These are phyloP conservation scores for Paramyrothecium roridum DNA, from an alignment of 2,329 filamentous ascomycete species.

Conservation along the genomic window DNA sequence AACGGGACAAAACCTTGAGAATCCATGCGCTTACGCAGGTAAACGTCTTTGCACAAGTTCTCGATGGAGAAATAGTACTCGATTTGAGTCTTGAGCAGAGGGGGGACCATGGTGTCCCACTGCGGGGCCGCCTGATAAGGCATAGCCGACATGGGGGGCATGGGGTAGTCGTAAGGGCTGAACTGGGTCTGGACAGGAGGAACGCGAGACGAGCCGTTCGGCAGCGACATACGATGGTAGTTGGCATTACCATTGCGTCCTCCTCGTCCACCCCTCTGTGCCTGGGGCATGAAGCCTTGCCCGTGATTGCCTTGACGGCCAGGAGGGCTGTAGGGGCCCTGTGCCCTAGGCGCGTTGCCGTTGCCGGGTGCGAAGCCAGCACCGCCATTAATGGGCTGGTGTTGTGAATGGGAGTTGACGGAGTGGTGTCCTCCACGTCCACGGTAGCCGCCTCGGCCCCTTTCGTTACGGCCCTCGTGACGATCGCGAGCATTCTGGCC, in stretches of 20 bases:
- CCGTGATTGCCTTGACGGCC: constrained; percentile 35
- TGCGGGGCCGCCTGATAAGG: constrained; percentile 37
- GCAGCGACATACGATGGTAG: constrained; percentile 37
- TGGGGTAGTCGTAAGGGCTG: constrained; percentile 34
- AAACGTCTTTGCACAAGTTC: constrained; percentile 92
- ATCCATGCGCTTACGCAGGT: constrained; percentile 88
- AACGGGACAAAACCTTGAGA: constrained; percentile 88
- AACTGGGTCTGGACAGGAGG: constrained; percentile 33
- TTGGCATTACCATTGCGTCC: constrained; percentile 27
- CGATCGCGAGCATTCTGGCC: constrained; percentile 23
- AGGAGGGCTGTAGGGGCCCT: constrained; percentile 42
- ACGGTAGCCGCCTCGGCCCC: constrained; percentile 41
- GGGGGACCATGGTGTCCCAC: constrained; percentile 48
- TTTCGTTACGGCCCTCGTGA: constrained; percentile 35
- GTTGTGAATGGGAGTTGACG: constrained; percentile 29
- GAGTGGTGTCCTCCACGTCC: constrained; percentile 42
- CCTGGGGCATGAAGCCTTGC: constrained; percentile 26
- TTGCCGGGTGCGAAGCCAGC: constrained; percentile 30
- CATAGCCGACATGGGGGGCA: constrained; percentile 34
- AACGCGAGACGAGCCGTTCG: constrained; percentile 30
- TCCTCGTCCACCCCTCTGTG: constrained; percentile 29
- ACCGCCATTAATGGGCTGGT: constrained; percentile 17
- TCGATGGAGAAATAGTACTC: constrained; percentile 98
- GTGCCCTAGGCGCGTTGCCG: constrained; percentile 26
- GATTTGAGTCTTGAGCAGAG: constrained; percentile 49